Conservation (phyloP, 1,284 basidiomycete species). For the Agaricales sp. region DNA sequence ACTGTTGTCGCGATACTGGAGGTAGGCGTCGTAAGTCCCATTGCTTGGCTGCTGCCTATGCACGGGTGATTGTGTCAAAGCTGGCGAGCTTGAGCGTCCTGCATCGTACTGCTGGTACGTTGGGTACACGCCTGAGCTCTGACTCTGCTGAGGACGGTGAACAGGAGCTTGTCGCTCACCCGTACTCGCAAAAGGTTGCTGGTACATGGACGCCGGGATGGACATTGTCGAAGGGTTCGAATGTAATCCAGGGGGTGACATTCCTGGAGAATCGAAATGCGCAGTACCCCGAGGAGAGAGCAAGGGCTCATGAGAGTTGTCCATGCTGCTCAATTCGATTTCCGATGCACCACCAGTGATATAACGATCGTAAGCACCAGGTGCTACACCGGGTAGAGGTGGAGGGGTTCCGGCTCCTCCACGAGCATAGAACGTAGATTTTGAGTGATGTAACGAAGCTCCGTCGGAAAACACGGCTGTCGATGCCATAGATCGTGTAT, state of each 20-base stretch:
- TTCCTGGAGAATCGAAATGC: background rate
- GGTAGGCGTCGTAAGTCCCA: background rate
- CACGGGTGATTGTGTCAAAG: background rate
- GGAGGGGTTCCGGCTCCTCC: conserved; percentile 12
- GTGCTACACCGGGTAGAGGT: conserved; percentile 18
- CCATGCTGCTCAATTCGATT: conserved; percentile 48
- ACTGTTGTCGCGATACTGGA: background rate
- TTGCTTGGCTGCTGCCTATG: background rate
- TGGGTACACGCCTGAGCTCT: background rate
- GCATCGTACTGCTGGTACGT: background rate
- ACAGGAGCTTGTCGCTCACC: background rate
- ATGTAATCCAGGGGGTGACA: background rate
- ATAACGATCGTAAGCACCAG: conserved; percentile 45
- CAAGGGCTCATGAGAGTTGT: conserved; percentile 46
- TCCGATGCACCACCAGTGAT: conserved; percentile 34
- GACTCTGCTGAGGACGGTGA: background rate
- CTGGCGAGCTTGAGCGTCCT: background rate
- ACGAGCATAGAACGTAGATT: conserved; percentile 32
- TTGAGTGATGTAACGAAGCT: conserved; percentile 27
- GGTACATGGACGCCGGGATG: background rate
- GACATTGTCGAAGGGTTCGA: background rate
- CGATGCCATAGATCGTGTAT: conserved; percentile 59
- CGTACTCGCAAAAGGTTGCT: background rate
- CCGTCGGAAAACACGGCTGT: conserved; percentile 37
- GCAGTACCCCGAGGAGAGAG: conserved; percentile 21